Base-by-base conservation (phyloP, 1,284 basidiomycete genomes). In the Ceratobasidium sp. region DNA sequence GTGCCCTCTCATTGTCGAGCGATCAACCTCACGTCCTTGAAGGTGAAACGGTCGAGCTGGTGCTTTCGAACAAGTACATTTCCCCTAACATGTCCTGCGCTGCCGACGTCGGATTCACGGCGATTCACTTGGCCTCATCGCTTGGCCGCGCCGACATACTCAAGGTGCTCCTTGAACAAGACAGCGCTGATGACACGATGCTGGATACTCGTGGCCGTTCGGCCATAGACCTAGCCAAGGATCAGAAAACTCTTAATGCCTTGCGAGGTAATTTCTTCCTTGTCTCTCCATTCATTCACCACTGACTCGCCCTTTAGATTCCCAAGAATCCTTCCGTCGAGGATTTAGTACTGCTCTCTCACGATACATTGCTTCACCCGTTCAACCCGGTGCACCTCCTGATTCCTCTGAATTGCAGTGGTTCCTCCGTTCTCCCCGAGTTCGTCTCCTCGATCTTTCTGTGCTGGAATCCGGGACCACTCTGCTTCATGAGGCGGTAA, bases 401-500 rank as follows among this genome's bases (percentile, higher is more conserved):
- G 76, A 82, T 39, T 77, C 80, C 27, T 8, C 53, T 6, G 62
- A 67, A 16, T 80, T 91, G 0, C 58, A 87, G 1, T 74, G 80
- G 11, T 77, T 90, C 4, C 81, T 91, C 8, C 82, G 83, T 21
- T 89, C 86, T 1, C 87, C 88, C 0, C 82, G 89, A 16, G 80
- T 81, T 2, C 81, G 80, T 39, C 83, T 83, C 69, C 80, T 87
- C 39, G 85, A 92, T 77, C 80, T 90, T 19, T 84, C 85, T 0
- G 88, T 87, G 72, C 79, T 94, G 9, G 92, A 95, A 71, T 85
- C 86, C 1, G 93, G 93, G 0, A 83, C 84, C 4, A 88, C 93
- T 1, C 78, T 97, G 1, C 81, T 98, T 0, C 95, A 98, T 73
- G 93, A 95, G 77, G 94, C 95, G 0, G 93, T 92, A 0, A 81